Conservation (phyloP, 495 filamentous ascomycete species). For the Recurvomyces mirabilis region DNA sequence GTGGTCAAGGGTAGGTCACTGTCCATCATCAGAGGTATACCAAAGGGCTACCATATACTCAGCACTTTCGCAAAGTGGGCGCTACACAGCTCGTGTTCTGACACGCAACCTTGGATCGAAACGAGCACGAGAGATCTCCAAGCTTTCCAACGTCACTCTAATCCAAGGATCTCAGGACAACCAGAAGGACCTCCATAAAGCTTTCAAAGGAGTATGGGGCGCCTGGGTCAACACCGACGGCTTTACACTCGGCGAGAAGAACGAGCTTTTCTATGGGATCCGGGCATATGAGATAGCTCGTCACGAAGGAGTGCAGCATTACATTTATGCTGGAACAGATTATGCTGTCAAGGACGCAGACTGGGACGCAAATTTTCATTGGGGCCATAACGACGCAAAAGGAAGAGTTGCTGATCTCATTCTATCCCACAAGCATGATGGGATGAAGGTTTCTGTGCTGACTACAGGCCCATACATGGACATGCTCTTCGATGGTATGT, state of each 20-base stretch:
- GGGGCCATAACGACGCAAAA: conserved; percentile 16
- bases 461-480: conserved; percentile 22
- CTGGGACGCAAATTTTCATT: conserved; percentile 7
- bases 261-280: conserved; percentile 16
- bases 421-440: conserved; percentile 8
- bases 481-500: conserved; percentile 31
- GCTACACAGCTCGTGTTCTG: neutral
- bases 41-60: too few species aligned
- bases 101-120: conserved; percentile 21
- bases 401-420: conserved; percentile 22
- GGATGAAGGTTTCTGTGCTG: conserved; percentile 16
- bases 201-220: conserved; percentile 9
- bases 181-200: conserved; percentile 33
- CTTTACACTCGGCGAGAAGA: conserved; percentile 18
- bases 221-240: conserved; percentile 19
- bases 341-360: conserved; percentile 9
- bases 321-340: conserved; percentile 16
- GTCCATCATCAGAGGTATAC: too few species aligned
- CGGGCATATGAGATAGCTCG: conserved; percentile 14
- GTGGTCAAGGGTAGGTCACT: too few species aligned
- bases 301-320: conserved; percentile 12
- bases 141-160: conserved; percentile 34
- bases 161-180: conserved; percentile 38
- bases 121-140: conserved; percentile 31
- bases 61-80: neutral